Conservation (phyloP, 371 early-diverging fungal species). For the Syncephalastrum racemosum region DNA sequence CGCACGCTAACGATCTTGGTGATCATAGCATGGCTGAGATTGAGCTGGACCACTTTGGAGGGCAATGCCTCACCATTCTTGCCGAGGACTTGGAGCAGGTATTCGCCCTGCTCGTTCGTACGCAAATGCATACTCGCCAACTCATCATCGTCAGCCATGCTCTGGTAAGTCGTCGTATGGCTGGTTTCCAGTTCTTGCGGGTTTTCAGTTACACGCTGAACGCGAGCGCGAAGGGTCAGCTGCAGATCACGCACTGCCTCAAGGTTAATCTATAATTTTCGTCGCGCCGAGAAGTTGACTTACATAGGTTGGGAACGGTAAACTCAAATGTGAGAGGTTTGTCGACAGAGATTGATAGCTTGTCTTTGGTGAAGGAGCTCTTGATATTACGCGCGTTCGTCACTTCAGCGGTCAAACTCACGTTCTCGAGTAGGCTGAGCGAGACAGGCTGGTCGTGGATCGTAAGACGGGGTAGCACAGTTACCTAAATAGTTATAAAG, state of each 20-base stretch:
- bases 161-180: too few species aligned
- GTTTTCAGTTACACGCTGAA: too few species aligned
- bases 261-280: too few species aligned
- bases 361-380: conserved; percentile 22
- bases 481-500: conserved; percentile 17
- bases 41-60: conserved; percentile 26
- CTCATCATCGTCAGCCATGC: too few species aligned
- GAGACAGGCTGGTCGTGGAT: conserved; percentile 27
- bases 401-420: conserved; percentile 27
- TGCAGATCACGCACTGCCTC: too few species aligned
- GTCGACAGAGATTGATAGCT: conserved; percentile 28
- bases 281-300: not conserved
- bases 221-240: too few species aligned
- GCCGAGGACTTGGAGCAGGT: conserved; percentile 40
- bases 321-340: conserved; percentile 27
- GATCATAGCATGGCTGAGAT: conserved; percentile 32
- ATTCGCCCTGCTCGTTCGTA: conserved; percentile 19
- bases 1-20: conserved; percentile 3
- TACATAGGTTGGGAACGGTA: conserved; percentile 36
- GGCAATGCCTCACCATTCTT: conserved; percentile 44
- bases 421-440: conserved; percentile 40
- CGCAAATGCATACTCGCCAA: conserved; percentile 21
- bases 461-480: conserved; percentile 37
- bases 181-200: too few species aligned
- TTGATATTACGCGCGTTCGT: conserved; percentile 26